phyloP scores from a whole-genome alignment of 495 filamentous ascomycete genomes.

The Penicillium diatomitis region DNA sequence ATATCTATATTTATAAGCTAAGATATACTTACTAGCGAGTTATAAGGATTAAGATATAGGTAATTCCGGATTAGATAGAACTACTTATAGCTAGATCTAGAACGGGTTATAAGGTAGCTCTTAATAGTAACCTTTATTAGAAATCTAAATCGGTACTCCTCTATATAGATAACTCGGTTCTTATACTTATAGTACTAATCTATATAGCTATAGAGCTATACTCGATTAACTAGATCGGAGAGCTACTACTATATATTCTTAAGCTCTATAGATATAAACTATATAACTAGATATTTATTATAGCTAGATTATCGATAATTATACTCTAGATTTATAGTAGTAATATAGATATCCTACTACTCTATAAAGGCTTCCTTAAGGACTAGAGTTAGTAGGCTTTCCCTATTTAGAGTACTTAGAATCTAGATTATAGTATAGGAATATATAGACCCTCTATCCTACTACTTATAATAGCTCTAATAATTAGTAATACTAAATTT shows the following conservation, averaged over 20 bases:
- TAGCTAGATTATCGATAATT: not conserved
- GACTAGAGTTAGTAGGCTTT: not conserved
- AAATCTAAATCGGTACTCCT: not conserved
- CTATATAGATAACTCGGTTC: not conserved
- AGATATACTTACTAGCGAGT: too few species aligned
- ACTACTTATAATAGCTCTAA: not conserved
- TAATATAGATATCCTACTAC: not conserved
- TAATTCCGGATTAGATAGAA: not conserved
- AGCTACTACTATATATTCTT: not conserved
- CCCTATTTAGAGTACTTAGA: not conserved
- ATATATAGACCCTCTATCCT: not conserved
- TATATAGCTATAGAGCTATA: not conserved
- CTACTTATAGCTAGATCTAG: not conserved
- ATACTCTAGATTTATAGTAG: not conserved
- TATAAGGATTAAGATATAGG: not conserved
- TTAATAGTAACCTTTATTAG: not conserved
- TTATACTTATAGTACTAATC: not conserved
- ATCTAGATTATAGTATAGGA: not conserved
- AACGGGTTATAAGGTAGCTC: not conserved
- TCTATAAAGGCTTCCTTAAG: not conserved
- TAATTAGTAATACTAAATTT: not conserved
- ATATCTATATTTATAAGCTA: not conserved
- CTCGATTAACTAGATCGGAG: not conserved
- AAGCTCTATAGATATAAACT: not conserved
- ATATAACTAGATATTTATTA: not conserved